phyloP scores from a whole-genome alignment of 2,329 filamentous ascomycete genomes.

The Aureobasidium sp. region DNA sequence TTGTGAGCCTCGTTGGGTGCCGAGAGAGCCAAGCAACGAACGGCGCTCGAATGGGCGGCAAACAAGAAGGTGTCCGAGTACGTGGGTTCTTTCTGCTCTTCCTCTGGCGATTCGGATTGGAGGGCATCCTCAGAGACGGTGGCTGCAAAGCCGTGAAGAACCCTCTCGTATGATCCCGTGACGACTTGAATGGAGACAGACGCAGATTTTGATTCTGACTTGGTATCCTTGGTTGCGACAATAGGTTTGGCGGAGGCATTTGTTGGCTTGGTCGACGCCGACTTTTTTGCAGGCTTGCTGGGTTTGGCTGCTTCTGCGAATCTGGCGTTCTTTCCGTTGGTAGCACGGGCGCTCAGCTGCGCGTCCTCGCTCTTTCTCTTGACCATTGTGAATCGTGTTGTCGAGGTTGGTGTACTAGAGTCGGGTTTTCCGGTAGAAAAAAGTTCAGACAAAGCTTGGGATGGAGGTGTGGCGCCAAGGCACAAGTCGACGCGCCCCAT shows the following conservation, averaged over 20 bases:
- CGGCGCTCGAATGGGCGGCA: conserved; percentile 83
- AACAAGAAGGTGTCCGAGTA: conserved; percentile 95
- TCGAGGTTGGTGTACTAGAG: background rate
- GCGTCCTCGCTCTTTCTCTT: conserved; percentile 21
- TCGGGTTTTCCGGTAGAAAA: background rate
- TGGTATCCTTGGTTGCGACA: background rate
- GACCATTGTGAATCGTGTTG: conserved; percentile 18
- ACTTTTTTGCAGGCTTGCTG: conserved; percentile 4
- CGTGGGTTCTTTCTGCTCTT: conserved; percentile 37
- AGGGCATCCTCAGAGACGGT: conserved; percentile 46
- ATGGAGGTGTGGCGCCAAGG: background rate
- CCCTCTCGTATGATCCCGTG: conserved; percentile 86
- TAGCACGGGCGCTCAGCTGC: background rate
- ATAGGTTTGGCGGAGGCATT: background rate
- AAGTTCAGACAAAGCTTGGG: background rate
- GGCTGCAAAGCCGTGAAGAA: conserved; percentile 85
- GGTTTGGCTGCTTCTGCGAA: conserved; percentile 3
- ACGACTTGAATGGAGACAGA: conserved; percentile 66
- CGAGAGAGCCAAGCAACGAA: conserved; percentile 83
- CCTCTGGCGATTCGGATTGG: conserved; percentile 20
- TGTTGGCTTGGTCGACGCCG: background rate
- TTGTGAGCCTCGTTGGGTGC: conserved; percentile 61
- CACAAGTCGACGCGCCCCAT: background rate
- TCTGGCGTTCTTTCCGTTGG: conserved; percentile 7
- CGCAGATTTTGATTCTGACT: background rate